phyloP scores from a whole-genome alignment of 208 protist genomes.

The Trypanosoma congolense region DNA sequence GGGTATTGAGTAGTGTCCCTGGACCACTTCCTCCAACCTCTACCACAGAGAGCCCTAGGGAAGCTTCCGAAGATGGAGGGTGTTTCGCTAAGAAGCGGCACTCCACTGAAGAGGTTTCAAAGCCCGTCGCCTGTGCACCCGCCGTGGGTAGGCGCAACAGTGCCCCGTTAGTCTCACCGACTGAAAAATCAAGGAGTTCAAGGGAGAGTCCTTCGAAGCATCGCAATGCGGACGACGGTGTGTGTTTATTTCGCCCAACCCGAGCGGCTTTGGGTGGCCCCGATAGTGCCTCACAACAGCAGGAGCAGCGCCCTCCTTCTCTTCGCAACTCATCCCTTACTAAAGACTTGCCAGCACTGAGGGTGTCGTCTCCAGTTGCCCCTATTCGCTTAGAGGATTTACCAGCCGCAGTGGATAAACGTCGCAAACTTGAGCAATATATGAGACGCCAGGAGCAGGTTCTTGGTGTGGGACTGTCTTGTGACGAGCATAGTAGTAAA shows the following conservation, averaged over 20 bases:
- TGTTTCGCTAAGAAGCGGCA: not conserved
- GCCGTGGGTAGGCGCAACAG: constrained; percentile 9
- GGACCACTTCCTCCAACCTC: not conserved
- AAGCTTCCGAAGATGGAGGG: not conserved
- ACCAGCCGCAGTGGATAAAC: constrained; percentile 8
- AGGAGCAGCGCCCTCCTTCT: not conserved
- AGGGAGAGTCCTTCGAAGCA: not conserved
- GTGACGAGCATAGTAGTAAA: not conserved
- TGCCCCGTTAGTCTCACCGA: constrained; percentile 4
- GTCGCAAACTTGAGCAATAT: constrained; percentile 11
- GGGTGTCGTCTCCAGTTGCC: not conserved
- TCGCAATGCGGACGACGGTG: not conserved
- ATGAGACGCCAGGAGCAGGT: not conserved
- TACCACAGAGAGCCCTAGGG: not conserved
- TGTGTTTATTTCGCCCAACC: constrained; percentile 11
- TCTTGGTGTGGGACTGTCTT: not conserved
- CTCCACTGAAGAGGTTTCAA: not conserved
- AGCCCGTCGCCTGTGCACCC: not conserved
- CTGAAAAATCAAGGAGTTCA: not conserved
- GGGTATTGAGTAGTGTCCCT: not conserved
- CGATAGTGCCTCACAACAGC: too few species aligned
- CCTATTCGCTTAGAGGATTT: constrained; percentile 12
- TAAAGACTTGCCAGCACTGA: not conserved
- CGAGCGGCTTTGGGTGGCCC: constrained; percentile 13
- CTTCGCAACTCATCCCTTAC: too few species aligned